phyloP scores from a whole-genome alignment of 106 monocot genomes.

The Iris macrosiphon region DNA sequence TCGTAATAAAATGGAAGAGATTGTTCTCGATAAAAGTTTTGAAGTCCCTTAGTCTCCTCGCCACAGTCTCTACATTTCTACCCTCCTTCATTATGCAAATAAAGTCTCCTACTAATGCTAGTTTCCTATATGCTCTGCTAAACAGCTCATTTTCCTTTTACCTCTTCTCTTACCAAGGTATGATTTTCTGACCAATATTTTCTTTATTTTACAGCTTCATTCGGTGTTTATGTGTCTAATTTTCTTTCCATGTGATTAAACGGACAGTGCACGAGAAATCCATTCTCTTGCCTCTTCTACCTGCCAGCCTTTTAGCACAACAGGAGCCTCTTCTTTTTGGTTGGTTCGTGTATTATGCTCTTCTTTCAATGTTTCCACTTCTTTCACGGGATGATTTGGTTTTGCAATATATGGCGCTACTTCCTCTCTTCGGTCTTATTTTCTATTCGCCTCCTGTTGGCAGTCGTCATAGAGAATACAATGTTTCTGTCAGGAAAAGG shows the following conservation, averaged over 20 bases:
- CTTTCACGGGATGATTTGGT: slow-evolving; percentile 61
- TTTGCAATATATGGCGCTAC: slow-evolving; percentile 68
- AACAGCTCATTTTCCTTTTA: slow-evolving; percentile 94
- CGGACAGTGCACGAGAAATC: slow-evolving; percentile 94
- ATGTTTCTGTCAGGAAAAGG: slow-evolving; percentile 13
- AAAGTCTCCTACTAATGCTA: slow-evolving; percentile 62
- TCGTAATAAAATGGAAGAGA: slow-evolving; percentile 89
- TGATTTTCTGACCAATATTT: neutral
- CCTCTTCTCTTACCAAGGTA: slow-evolving; percentile 94
- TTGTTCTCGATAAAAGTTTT: slow-evolving; percentile 44
- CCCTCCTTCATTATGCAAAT: slow-evolving; percentile 84
- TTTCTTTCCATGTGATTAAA: neutral
- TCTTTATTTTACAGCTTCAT: neutral
- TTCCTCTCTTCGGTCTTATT: slow-evolving; percentile 56
- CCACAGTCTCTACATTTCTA: slow-evolving; percentile 51
- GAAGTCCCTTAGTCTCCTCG: slow-evolving; percentile 49
- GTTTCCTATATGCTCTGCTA: slow-evolving; percentile 76
- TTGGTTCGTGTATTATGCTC: slow-evolving; percentile 51
- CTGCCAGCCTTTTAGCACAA: slow-evolving; percentile 80
- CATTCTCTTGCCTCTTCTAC: slow-evolving; percentile 85
- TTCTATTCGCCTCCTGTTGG: slow-evolving; percentile 32
- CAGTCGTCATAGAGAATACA: neutral
- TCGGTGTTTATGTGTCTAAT: slow-evolving; percentile 3
- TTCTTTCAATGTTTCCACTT: slow-evolving; percentile 92
- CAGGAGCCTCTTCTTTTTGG: slow-evolving; percentile 66